Evolutionary conservation across 2,329 filamentous ascomycete genomes (phyloP), one percentile per base, ranked within the genome.

Genomic region (Botryosphaeria dothidea): DNA sequence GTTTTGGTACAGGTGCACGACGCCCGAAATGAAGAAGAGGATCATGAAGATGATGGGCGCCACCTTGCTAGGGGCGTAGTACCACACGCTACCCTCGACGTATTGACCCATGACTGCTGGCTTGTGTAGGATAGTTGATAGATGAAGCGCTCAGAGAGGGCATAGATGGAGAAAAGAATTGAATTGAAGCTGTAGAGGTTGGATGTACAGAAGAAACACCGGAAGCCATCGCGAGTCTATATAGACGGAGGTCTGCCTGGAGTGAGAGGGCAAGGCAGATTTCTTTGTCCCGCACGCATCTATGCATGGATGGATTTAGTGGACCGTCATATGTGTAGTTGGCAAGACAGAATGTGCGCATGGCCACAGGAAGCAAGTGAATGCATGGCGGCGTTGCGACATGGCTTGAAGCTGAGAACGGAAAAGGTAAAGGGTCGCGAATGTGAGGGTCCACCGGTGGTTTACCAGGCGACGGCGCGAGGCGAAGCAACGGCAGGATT

Each of bases 21-120:
- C 46, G 4, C 79, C 81, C 0, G 84, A 85, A 36, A 81, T 68
- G 4, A 75, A 73, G 65, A 84, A 85, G 0, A 83, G 69, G 17
- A 83, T 68, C 3, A 82, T 78, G 70, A 86, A 88, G 51, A 85
- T 69, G 21, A 86, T 79, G 0, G 86, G 84, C 0, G 84, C 84
- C 4, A 68, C 78, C 71, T 85, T 84, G 71, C 84, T 85, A 0
- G 86, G 86, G 13, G 80, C 81, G 67, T 87, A 87, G 68, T 70
- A 75, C 75, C 76, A 75, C 1, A 74, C 65, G 57, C 73, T 77
- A 29, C 74, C 74, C 0, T 72, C 70, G 31, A 72, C 69, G 69
- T 48, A 15, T 15, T 17, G 6, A 41, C 41, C 34, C 56, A 60
- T 60, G 56, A 11, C 34, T 15, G 15, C 13, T 29, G 43, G 41